phyloP scores from a whole-genome alignment of 2,329 filamentous ascomycete genomes.

The Aspergillus thermomutatus region DNA sequence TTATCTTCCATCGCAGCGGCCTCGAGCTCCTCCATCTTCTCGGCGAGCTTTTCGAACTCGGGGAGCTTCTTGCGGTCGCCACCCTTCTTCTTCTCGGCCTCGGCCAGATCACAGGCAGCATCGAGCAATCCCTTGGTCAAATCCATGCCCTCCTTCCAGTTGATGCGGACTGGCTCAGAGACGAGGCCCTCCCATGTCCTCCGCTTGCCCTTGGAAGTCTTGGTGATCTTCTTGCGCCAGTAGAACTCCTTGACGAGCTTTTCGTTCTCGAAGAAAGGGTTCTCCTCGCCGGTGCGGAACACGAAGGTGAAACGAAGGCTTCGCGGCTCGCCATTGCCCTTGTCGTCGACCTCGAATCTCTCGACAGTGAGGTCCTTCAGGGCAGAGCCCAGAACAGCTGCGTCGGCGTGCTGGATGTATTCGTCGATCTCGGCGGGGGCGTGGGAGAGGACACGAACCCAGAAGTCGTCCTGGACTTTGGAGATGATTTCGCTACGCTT shows the following conservation, averaged over 20 bases:
- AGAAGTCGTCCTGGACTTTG: conserved; percentile 64
- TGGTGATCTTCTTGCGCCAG: conserved; percentile 62
- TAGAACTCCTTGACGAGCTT: conserved; percentile 89
- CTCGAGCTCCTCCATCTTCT: conserved; percentile 45
- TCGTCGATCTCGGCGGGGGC: conserved; percentile 82
- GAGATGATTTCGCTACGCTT: conserved; percentile 69
- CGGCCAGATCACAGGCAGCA: conserved; percentile 66
- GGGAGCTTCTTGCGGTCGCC: conserved; percentile 50
- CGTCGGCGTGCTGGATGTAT: conserved; percentile 79
- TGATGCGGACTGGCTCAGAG: conserved; percentile 81
- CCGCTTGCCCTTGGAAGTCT: conserved; percentile 39
- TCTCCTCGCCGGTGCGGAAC: conserved; percentile 60
- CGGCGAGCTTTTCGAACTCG: conserved; percentile 51
- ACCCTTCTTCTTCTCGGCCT: conserved; percentile 55
- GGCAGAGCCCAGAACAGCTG: conserved; percentile 61
- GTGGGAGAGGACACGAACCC: conserved; percentile 89
- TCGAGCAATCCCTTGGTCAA: conserved; percentile 76
- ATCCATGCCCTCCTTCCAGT: conserved; percentile 85
- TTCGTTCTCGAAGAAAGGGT: conserved; percentile 76
- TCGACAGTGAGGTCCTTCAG: conserved; percentile 69
- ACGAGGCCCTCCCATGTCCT: conserved; percentile 72
- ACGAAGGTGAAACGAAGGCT: conserved; percentile 74
- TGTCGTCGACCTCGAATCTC: conserved; percentile 68
- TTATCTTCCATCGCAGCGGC: conserved; percentile 33
- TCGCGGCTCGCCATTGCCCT: conserved; percentile 70